phyloP scores from a whole-genome alignment of 129 eudicot genomes.

The Tagetes erecta region DNA sequence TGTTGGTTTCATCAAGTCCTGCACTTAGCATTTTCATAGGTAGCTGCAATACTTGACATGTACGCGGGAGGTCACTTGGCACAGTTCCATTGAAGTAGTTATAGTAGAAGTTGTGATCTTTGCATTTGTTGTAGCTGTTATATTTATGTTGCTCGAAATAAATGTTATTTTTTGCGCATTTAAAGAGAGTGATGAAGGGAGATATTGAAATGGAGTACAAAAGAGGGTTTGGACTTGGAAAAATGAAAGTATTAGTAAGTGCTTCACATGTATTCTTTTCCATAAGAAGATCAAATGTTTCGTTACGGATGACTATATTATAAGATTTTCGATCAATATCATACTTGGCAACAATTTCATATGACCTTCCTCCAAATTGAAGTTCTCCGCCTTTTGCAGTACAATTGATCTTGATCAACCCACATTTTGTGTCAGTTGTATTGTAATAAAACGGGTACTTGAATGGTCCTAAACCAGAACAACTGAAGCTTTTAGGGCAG shows the following conservation, averaged over 20 bases:
- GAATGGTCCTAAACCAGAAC: not conserved
- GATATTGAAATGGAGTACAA: slow-evolving; percentile 20
- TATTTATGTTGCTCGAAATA: not conserved
- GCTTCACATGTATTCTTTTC: slow-evolving; percentile 10
- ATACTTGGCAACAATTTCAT: not conserved
- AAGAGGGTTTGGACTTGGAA: slow-evolving; percentile 25
- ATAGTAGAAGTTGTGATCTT: slow-evolving; percentile 17
- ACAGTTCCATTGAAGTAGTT: not conserved
- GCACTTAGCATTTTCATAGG: not conserved
- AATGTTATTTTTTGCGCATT: slow-evolving; percentile 19
- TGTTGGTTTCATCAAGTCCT: not conserved
- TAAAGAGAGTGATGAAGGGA: slow-evolving; percentile 33
- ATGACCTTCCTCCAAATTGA: not conserved
- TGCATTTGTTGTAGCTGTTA: not conserved
- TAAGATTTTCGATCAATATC: not conserved
- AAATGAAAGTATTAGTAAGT: not conserved
- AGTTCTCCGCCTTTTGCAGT: not conserved
- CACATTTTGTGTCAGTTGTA: not conserved
- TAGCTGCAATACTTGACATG: slow-evolving; percentile 13
- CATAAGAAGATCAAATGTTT: not conserved
- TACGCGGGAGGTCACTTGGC: slow-evolving; percentile 24
- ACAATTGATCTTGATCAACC: slow-evolving; percentile 18
- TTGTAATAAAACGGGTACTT: slow-evolving; percentile 15
- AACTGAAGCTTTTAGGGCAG: slow-evolving; percentile 20
- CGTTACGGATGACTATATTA: not conserved